Percentiles rank a stretch among this genome's conserved stretches.
Conservation (phyloP, 192 early-diverging fungal genomes). For the Umbelopsis sp. region DNA sequence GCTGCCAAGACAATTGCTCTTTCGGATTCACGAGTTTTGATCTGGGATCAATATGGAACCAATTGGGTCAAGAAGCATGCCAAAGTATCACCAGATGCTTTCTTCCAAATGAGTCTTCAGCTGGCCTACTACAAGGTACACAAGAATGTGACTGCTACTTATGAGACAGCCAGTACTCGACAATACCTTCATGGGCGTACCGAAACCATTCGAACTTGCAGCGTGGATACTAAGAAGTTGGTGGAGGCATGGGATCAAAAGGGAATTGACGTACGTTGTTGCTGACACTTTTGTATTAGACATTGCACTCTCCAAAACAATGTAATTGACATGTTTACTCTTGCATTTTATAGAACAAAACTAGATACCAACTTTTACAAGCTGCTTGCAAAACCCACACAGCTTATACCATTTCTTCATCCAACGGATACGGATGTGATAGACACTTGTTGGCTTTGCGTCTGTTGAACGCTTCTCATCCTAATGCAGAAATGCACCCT, state of each 20-base stretch:
- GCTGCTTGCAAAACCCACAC: slow-evolving; percentile 68
- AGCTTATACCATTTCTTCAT: slow-evolving; percentile 66
- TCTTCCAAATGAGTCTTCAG: slow-evolving; percentile 85
- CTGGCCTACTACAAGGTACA: slow-evolving; percentile 81
- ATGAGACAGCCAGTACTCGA: slow-evolving; percentile 86
- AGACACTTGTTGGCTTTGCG: slow-evolving; percentile 82
- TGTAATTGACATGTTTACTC: background rate
- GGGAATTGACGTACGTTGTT: slow-evolving; percentile 21
- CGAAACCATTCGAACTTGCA: slow-evolving; percentile 82
- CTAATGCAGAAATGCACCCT: slow-evolving; percentile 52
- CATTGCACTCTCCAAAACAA: background rate
- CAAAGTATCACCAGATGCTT: slow-evolving; percentile 77
- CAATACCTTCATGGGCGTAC: slow-evolving; percentile 83
- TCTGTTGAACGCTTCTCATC: slow-evolving; percentile 46
- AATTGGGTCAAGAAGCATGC: slow-evolving; percentile 77
- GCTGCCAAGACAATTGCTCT: slow-evolving; percentile 53
- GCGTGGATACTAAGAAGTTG: slow-evolving; percentile 69
- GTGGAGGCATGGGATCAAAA: slow-evolving; percentile 62
- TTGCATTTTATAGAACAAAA: slow-evolving; percentile 33
- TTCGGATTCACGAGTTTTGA: slow-evolving; percentile 62
- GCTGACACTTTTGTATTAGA: background rate
- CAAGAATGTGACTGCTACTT: slow-evolving; percentile 63
- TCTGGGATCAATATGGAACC: slow-evolving; percentile 73
- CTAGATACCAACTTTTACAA: slow-evolving; percentile 63
- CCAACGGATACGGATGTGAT: slow-evolving; percentile 81